Evolutionary conservation across 495 filamentous ascomycete genomes (phyloP), one percentile per base, ranked within the genome.

Genomic region (Penicillium fimorum): DNA sequence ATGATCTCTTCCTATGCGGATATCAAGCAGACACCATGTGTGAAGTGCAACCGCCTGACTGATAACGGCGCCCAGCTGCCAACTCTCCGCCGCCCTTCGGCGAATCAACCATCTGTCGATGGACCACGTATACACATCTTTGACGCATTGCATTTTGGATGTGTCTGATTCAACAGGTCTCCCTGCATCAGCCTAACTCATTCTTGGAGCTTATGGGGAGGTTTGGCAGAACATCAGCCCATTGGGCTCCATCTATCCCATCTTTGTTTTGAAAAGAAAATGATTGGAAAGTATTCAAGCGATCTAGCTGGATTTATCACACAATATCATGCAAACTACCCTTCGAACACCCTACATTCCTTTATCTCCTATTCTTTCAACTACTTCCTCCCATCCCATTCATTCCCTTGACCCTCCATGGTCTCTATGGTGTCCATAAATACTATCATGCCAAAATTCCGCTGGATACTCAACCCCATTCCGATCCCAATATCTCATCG

Each of bases 1-100:
- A 72, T 75, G 70, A 69, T 75, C 9, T 63, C 68, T 41, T 72
- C 76, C 24, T 79, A 79, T 49, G 59, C 70, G 9, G 64, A 71
- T 55, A 64, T 77, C 52, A 76, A 73, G 40, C 68, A 73, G 43
- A 70, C 69, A 4, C 61, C 67, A 8, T 79, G 76, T 47, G 56
- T 59, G 0, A 76, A 74, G 47, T 79, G 76, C 61, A 63, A 59
- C 29, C 64, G 64, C 4, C 62, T 77, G 57, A 73, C 70, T 38
- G 66, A 77, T 58, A 60, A 63, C n/a, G 51, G 63, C 7, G 70
- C 75, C 8, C 71, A 70, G 50, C 64, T 79, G 0, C 76, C 76
- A 2, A 62, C 65, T 17, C 51, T 76, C 47, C 73, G 76, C 33
- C 60, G 52, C 6, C 45, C 50, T 3, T 53, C 58, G 32, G 27